These are phyloP conservation scores for Aspergillus vadensis DNA, from an alignment of 2,329 filamentous ascomycete genomes.

Conservation along the genomic window DNA sequence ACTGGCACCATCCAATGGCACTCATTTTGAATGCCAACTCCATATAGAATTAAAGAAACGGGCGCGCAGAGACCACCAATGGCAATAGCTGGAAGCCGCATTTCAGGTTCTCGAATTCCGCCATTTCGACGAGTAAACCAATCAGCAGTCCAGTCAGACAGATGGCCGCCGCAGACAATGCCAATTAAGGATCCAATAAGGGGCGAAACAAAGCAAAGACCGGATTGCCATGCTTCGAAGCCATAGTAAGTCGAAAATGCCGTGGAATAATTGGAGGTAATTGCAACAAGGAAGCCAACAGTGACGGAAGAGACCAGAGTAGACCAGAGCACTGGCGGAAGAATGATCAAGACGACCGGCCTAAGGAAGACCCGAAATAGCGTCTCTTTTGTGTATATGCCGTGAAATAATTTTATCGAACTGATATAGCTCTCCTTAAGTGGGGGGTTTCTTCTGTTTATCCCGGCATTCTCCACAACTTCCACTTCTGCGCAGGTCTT, in stretches of 20 bases:
- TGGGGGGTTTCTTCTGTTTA: background rate
- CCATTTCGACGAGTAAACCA: constrained; percentile 10
- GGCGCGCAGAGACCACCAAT: constrained; percentile 31
- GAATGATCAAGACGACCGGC: constrained; percentile 7
- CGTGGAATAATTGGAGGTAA: constrained; percentile 13
- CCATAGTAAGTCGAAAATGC: constrained; percentile 9
- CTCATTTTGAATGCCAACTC: constrained; percentile 31
- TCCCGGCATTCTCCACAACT: too few relatives aligned
- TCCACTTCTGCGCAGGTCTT: too few relatives aligned
- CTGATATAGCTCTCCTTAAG: background rate
- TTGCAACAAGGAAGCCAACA: constrained; percentile 10
- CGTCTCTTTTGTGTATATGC: constrained; percentile 8
- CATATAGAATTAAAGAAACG: constrained; percentile 35
- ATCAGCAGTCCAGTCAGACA: constrained; percentile 11
- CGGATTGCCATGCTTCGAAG: constrained; percentile 11
- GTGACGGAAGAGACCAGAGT: constrained; percentile 10
- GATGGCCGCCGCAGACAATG: constrained; percentile 7
- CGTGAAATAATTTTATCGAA: constrained; percentile 3
- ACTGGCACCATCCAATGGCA: constrained; percentile 58
- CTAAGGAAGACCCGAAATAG: constrained; percentile 9
- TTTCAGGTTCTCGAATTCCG: constrained; percentile 12
- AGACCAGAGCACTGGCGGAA: constrained; percentile 12
- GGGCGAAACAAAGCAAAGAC: constrained; percentile 8
- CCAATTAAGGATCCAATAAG: constrained; percentile 8
- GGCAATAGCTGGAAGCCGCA: constrained; percentile 9